These are phyloP conservation scores for Paxillus ammoniavirescens DNA, from an alignment of 768 basidiomycete genomes.

Conservation along the genomic window DNA sequence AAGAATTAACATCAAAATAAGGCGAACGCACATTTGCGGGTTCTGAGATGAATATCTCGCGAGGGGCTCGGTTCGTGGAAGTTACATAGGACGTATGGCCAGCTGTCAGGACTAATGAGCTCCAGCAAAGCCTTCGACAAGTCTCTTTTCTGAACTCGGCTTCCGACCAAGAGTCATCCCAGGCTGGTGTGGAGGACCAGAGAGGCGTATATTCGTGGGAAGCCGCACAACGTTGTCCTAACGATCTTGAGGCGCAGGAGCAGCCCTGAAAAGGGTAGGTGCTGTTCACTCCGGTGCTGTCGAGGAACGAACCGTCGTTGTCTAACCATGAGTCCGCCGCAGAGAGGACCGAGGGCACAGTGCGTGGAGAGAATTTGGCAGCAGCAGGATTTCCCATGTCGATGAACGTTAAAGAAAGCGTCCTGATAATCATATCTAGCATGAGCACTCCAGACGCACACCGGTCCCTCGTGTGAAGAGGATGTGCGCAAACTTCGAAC, in stretches of 20 bases:
- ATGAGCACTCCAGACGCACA: constrained; percentile 55
- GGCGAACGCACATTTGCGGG: constrained; percentile 57
- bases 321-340: constrained; percentile 10
- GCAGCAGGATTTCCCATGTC: constrained; percentile 56
- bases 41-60: constrained; percentile 58
- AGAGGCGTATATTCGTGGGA: constrained; percentile 53
- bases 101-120: constrained; percentile 59
- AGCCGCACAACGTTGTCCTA: constrained; percentile 51
- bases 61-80: constrained; percentile 36
- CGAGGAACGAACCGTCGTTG: neutral
- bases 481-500: constrained; percentile 73
- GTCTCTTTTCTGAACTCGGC: constrained; percentile 69
- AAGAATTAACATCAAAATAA: neutral
- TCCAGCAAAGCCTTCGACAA: constrained; percentile 74
- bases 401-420: constrained; percentile 55
- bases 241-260: constrained; percentile 48
- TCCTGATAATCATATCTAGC: constrained; percentile 68
- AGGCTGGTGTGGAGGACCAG: constrained; percentile 66
- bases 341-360: constrained; percentile 45
- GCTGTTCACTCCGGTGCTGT: neutral
- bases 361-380: constrained; percentile 45
- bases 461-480: constrained; percentile 52
- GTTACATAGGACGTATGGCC: constrained; percentile 62
- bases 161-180: constrained; percentile 57
- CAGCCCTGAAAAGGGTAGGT: constrained; percentile 33